Base-by-base conservation (phyloP, 495 filamentous ascomycete genomes). In the Xylaria grammica region DNA sequence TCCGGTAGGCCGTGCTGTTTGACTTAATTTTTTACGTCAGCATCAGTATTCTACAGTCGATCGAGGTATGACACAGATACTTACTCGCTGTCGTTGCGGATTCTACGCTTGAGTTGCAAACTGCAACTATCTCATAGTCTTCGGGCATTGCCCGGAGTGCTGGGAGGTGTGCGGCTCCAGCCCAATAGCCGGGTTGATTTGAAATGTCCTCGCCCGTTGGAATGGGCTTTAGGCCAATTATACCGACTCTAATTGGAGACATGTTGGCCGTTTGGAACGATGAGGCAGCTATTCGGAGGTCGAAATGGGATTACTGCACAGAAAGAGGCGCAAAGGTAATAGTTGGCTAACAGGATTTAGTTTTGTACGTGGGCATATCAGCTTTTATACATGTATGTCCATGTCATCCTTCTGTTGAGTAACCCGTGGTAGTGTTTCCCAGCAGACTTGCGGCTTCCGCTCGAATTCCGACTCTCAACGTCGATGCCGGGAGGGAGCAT, bases 81-180 rank as follows among this genome's bases (percentile, higher is more conserved):
- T 34, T 59, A 59, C 56, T 59, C 4, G 84, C 77, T 8, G 60
- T 69, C 46, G 74, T 65, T 9, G 86, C 81, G 10, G 78, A 74
- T 3, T 74, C 75, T 4, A 70, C 59, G 42, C 63, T 77, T 10
- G 82, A 81, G 68, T 84, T 86, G 64, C 74, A 76, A 19, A 88
- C 67, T 10, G 84, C 85, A 7, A 74, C 72, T 61, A 87, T 75
- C 30, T 78, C 68, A 70, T 81, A 85, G 20, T 78, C 66, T 53
- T 69, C 65, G 24, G 58, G 64, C 38, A 70, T 66, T 8, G 69
- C 24, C 32, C 0, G 67, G 27, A 82, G 71, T 60, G 68, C 76
- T 10, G 78, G 75, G 4, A 86, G 74, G 68, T 86, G 84, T 4
- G 80, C 79, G 10, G 36, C 51, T 9, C 67, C 68, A 2, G 80